phyloP scores from a whole-genome alignment of 1,139 yeast genomes.

The Groenewaldozyma auringiensis region DNA sequence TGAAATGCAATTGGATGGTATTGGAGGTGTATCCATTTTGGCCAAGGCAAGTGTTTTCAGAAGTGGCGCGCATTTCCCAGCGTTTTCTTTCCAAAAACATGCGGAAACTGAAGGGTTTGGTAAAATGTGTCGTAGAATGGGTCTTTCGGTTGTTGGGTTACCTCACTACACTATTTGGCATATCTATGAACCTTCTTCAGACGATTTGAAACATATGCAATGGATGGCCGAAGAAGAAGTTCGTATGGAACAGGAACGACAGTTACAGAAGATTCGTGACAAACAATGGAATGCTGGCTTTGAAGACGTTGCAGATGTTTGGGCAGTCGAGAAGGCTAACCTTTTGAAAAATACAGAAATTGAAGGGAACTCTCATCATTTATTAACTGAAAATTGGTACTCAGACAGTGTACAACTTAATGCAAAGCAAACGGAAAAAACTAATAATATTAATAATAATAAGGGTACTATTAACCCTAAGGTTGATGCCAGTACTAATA shows the following conservation, averaged over 20 bases:
- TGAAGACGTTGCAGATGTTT: slow-evolving; percentile 59
- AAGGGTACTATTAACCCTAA: neutral
- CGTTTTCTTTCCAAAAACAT: slow-evolving; percentile 78
- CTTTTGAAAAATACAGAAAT: slow-evolving; percentile 68
- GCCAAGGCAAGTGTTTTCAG: slow-evolving; percentile 73
- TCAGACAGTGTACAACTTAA: slow-evolving; percentile 9
- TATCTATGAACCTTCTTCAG: slow-evolving; percentile 80
- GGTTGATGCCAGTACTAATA: neutral
- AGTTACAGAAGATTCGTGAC: slow-evolving; percentile 60
- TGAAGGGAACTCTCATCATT: slow-evolving; percentile 17
- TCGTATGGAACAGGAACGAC: slow-evolving; percentile 59
- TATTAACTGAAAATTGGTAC: slow-evolving; percentile 20
- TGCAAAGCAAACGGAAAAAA: slow-evolving; percentile 6
- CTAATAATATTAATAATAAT: neutral
- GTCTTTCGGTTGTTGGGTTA: slow-evolving; percentile 68
- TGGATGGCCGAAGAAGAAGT: slow-evolving; percentile 94
- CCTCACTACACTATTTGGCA: slow-evolving; percentile 93
- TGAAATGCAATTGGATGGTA: slow-evolving; percentile 83
- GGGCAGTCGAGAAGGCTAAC: slow-evolving; percentile 59
- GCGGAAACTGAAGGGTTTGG: slow-evolving; percentile 95
- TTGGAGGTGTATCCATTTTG: slow-evolving; percentile 84
- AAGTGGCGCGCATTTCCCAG: slow-evolving; percentile 80
- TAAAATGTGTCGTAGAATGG: slow-evolving; percentile 72
- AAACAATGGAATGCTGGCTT: slow-evolving; percentile 72
- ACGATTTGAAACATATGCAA: slow-evolving; percentile 86